Evolutionary conservation across 805 yeast genomes (phyloP).

Genomic region (Starmerella sp.): DNA sequence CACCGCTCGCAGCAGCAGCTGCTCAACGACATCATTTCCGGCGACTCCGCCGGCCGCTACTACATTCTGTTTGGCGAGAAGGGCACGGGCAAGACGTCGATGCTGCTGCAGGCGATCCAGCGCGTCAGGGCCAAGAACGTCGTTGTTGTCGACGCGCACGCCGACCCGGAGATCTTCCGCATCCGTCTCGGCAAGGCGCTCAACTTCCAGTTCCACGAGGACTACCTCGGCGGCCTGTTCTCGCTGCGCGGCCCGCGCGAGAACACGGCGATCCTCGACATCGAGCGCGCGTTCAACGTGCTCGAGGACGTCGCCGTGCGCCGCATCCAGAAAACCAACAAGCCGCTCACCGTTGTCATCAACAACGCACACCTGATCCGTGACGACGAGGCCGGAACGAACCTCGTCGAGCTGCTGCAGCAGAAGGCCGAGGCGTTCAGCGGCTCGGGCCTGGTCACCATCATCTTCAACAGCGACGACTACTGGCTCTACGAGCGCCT

Average conservation of each 20-base stretch:
- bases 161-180: constrained; percentile 74
- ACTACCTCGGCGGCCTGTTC: constrained; percentile 70
- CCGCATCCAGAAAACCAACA: constrained; percentile 29
- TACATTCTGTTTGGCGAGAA: constrained; percentile 69
- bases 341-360: constrained; percentile 58
- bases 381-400: constrained; percentile 62
- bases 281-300: constrained; percentile 69
- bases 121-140: constrained; percentile 53
- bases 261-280: constrained; percentile 57
- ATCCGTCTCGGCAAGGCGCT: constrained; percentile 66
- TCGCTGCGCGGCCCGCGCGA: constrained; percentile 78
- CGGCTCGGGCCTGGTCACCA: constrained; percentile 59
- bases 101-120: constrained; percentile 59
- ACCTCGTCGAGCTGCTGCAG: constrained; percentile 61
- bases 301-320: constrained; percentile 60
- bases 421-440: constrained; percentile 72
- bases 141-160: constrained; percentile 67
- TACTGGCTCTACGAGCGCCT: constrained; percentile 78
- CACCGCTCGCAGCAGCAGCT: constrained; percentile 55
- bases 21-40: constrained; percentile 54
- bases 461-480: constrained; percentile 70
- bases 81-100: constrained; percentile 76
- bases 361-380: constrained; percentile 66
- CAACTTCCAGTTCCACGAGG: constrained; percentile 63
- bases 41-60: constrained; percentile 56